Conservation (phyloP, 352 stramenopile genomes). For the Pythium insidiosum region DNA sequence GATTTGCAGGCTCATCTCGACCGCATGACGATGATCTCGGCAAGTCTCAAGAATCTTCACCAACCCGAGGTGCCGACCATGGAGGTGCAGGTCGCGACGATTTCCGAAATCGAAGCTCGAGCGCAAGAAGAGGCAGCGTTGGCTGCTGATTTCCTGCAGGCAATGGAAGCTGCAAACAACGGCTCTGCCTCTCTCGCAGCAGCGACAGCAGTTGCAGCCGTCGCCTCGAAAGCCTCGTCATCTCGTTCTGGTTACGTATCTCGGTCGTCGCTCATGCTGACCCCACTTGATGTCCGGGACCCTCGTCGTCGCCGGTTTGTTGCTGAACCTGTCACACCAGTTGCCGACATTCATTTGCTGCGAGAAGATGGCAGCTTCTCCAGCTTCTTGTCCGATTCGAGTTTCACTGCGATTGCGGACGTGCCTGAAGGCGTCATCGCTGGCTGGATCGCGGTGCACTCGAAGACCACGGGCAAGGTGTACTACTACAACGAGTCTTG, state of each 20-base stretch:
- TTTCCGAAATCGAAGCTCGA: slow-evolving; percentile 14
- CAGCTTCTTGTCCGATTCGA: slow-evolving; percentile 57
- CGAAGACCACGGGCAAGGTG: slow-evolving; percentile 64
- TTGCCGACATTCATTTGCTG: slow-evolving; percentile 19
- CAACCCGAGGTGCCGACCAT: slow-evolving; percentile 34
- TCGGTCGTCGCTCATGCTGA: too few relatives aligned
- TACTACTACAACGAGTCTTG: slow-evolving; percentile 82
- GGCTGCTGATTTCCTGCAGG: slow-evolving; percentile 9
- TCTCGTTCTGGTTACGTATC: too few relatives aligned
- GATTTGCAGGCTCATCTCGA: slow-evolving; percentile 67
- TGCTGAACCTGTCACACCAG: slow-evolving; percentile 5
- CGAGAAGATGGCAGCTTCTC: slow-evolving; percentile 59
- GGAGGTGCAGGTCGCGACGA: slow-evolving; percentile 6
- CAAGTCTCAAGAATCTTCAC: slow-evolving; percentile 33
- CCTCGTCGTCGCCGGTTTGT: too few relatives aligned
- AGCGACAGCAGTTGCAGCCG: background rate
- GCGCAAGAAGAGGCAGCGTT: slow-evolving; percentile 13
- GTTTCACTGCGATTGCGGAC: slow-evolving; percentile 40
- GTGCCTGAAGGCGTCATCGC: slow-evolving; percentile 18
- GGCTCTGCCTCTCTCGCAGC: slow-evolving; percentile 1
- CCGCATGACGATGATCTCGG: slow-evolving; percentile 68
- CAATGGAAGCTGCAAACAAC: slow-evolving; percentile 8
- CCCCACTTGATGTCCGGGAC: too few relatives aligned
- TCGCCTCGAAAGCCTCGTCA: slow-evolving; percentile 1
- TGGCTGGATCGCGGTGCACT: slow-evolving; percentile 65